phyloP scores from a whole-genome alignment of 495 filamentous ascomycete species.

The Aspergillus biplanus region DNA sequence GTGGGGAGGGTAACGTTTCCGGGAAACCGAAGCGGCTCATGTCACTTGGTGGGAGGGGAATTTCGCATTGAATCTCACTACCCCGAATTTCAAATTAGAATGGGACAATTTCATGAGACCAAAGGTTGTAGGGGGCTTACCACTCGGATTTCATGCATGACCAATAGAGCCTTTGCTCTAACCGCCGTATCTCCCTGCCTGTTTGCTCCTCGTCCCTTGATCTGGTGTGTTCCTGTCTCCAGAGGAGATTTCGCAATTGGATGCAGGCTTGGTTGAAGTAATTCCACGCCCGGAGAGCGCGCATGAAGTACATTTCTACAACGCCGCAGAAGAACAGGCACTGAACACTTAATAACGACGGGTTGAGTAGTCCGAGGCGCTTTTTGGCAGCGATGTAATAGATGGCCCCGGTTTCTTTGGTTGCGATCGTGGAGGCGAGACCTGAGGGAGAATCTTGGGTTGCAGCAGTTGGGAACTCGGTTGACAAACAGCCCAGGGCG shows the following conservation, averaged over 20 bases:
- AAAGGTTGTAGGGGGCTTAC: neutral
- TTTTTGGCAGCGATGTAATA: conserved; percentile 1
- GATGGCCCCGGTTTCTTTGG: neutral
- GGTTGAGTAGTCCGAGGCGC: neutral
- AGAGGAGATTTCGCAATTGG: neutral
- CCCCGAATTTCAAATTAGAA: too few species aligned
- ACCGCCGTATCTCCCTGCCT: neutral
- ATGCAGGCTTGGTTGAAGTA: conserved; percentile 3
- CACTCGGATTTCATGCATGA: conserved; percentile 4
- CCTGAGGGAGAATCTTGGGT: neutral
- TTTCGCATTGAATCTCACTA: neutral
- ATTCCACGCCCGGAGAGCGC: neutral
- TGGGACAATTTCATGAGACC: neutral
- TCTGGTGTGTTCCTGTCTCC: neutral
- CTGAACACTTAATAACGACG: neutral
- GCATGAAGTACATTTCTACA: conserved; percentile 3
- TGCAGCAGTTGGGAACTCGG: neutral
- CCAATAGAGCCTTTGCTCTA: neutral
- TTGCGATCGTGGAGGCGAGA: neutral
- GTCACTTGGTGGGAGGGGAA: neutral
- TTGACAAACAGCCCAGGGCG: neutral
- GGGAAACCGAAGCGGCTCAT: neutral
- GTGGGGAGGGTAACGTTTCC: neutral
- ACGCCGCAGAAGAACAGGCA: neutral
- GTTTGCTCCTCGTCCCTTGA: neutral